These are phyloP conservation scores for Ilyonectria mors-panacis DNA, from an alignment of 2,329 filamentous ascomycete species.

Conservation along the genomic window DNA sequence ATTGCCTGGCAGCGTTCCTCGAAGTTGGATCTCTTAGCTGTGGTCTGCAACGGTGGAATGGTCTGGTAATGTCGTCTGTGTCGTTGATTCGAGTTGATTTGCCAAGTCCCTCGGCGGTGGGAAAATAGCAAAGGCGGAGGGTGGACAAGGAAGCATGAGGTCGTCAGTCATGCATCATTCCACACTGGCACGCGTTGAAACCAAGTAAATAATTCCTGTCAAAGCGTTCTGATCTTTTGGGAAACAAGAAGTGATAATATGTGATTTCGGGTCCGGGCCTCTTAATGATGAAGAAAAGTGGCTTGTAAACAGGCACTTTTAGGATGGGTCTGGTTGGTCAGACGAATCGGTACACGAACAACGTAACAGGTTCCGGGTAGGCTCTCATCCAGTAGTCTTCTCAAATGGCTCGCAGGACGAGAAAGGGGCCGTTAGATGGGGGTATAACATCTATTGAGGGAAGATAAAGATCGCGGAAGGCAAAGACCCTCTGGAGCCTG, in stretches of 20 bases:
- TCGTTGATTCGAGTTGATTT: conserved; percentile 5
- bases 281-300: neutral
- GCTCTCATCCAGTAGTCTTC: too few relatives aligned
- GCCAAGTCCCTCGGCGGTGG: neutral
- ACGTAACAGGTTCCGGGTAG: neutral
- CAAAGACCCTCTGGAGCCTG: too few relatives aligned
- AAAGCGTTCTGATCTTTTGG: neutral
- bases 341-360: neutral
- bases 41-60: neutral
- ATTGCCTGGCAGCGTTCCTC: too few relatives aligned
- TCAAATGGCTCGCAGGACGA: too few relatives aligned
- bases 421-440: too few relatives aligned
- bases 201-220: neutral
- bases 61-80: neutral
- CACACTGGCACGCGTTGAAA: neutral
- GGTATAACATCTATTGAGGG: too few relatives aligned
- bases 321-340: neutral
- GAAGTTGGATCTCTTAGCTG: too few relatives aligned
- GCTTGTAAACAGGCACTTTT: neutral
- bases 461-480: too few relatives aligned
- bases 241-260: neutral
- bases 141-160: neutral
- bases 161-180: neutral
- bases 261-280: neutral
- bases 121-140: neutral